These are phyloP conservation scores for Pleurotus pulmonarius DNA, from an alignment of 768 basidiomycete species.

Conservation along the genomic window DNA sequence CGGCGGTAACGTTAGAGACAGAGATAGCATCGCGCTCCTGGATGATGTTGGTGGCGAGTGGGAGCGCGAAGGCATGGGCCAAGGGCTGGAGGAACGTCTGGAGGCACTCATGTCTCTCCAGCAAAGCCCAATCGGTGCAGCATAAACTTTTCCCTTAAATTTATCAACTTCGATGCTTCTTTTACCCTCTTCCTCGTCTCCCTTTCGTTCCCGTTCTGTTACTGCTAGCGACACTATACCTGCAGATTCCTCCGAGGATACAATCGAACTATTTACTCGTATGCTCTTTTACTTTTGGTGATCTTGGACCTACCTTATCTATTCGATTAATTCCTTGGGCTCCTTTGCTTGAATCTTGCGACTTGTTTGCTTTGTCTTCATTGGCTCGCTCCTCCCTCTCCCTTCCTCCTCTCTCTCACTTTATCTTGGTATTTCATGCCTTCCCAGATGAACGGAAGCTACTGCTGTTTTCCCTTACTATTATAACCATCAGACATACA, in stretches of 20 bases:
- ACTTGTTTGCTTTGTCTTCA: too few species aligned
- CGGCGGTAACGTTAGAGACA: conserved; percentile 17
- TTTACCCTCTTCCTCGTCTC: not conserved
- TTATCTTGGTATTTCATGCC: too few species aligned
- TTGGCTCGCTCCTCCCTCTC: too few species aligned
- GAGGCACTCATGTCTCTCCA: conserved; percentile 45
- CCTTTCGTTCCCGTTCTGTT: not conserved
- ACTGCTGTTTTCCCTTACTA: too few species aligned
- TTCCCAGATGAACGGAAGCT: too few species aligned
- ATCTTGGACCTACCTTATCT: not conserved
- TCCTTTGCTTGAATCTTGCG: not conserved
- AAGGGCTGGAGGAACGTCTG: conserved; percentile 78
- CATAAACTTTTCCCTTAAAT: not conserved
- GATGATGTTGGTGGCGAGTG: conserved; percentile 82
- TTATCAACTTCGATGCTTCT: not conserved
- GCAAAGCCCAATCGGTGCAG: not conserved
- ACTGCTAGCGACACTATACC: not conserved
- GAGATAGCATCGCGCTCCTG: conserved; percentile 40
- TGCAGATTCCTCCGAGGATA: not conserved
- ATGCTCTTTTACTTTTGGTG: not conserved
- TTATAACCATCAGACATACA: too few species aligned
- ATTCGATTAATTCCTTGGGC: not conserved
- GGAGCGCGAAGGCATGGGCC: conserved; percentile 82
- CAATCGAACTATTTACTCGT: not conserved
- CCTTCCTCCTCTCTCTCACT: too few species aligned